Conservation (phyloP, 352 stramenopile species). For the Globisporangium lucens region DNA sequence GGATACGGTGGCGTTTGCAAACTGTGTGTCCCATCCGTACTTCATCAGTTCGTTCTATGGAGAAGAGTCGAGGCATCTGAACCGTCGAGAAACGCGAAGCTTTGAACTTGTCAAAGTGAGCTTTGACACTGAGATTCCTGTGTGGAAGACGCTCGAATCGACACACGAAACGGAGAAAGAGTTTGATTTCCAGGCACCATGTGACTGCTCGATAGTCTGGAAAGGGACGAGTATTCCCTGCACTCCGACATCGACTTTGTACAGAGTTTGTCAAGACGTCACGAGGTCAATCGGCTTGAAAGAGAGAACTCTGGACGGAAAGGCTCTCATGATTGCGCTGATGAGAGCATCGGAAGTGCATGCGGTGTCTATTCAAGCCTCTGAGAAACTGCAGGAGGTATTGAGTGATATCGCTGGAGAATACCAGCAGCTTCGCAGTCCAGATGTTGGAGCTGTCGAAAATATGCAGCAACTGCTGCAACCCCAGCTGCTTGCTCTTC, state of each 20-base stretch:
- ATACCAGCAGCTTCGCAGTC: slow-evolving; percentile 39
- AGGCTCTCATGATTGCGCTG: slow-evolving; percentile 33
- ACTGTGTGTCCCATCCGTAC: slow-evolving; percentile 73
- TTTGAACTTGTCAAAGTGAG: slow-evolving; percentile 74
- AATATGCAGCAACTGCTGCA: slow-evolving; percentile 44
- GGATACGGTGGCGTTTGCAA: slow-evolving; percentile 35
- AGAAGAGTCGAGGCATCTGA: slow-evolving; percentile 45
- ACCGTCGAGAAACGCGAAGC: slow-evolving; percentile 45
- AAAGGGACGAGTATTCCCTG: slow-evolving; percentile 28
- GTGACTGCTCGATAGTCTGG: slow-evolving; percentile 39
- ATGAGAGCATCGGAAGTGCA: slow-evolving; percentile 26
- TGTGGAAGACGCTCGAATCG: slow-evolving; percentile 58
- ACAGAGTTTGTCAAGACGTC: slow-evolving; percentile 31
- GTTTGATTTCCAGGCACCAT: slow-evolving; percentile 19
- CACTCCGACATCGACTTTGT: slow-evolving; percentile 27
- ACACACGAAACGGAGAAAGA: slow-evolving; percentile 9
- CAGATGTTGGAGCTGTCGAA: slow-evolving; percentile 31
- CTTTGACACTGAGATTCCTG: slow-evolving; percentile 53
- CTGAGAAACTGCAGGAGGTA: slow-evolving; percentile 20
- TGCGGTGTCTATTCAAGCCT: slow-evolving; percentile 19
- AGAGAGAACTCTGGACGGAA: slow-evolving; percentile 41
- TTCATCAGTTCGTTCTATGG: slow-evolving; percentile 71
- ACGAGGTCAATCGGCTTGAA: slow-evolving; percentile 39
- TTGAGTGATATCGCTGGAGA: slow-evolving; percentile 25
- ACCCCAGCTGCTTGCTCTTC: slow-evolving; percentile 37